phyloP scores from a whole-genome alignment of 768 basidiomycete species.

The Grammothele lineata region DNA sequence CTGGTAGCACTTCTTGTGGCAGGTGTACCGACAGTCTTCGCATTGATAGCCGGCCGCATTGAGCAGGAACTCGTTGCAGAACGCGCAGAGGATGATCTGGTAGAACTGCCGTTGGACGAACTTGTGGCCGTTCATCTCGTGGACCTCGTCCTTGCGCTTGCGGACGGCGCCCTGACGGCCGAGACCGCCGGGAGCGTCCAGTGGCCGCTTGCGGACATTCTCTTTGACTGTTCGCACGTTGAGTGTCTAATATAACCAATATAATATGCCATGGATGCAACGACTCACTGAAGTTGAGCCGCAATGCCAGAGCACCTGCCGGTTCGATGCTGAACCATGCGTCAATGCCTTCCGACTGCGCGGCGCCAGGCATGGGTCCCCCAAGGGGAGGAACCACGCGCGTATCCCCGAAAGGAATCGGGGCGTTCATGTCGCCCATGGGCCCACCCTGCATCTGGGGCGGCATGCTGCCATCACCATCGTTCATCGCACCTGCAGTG shows the following conservation, averaged over 20 bases:
- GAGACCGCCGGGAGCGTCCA: constrained; percentile 86
- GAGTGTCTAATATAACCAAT: no score
- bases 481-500: constrained; percentile 86
- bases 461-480: constrained; percentile 49
- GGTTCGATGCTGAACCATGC: constrained; percentile 98
- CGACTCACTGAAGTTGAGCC: constrained; percentile 85
- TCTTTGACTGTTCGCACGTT: constrained; percentile 73
- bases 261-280: not conserved
- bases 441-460: constrained; percentile 47
- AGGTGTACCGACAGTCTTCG: constrained; percentile 98
- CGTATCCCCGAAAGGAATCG: constrained; percentile 31
- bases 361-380: constrained; percentile 10
- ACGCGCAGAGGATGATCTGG: constrained; percentile 96
- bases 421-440: constrained; percentile 41
- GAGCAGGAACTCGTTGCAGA: constrained; percentile 96
- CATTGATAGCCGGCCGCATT: constrained; percentile 98
- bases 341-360: constrained; percentile 73
- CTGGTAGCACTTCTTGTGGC: constrained; percentile 98
- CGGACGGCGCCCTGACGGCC: constrained; percentile 97
- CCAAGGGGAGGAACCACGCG: constrained; percentile 10
- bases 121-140: constrained; percentile 99
- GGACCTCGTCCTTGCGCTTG: constrained; percentile 96
- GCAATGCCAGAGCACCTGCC: constrained; percentile 86
- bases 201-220: constrained; percentile 92
- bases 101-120: constrained; percentile 98